These are phyloP conservation scores for Salix suchowensis DNA, from an alignment of 345 rosid species.

Conservation along the genomic window DNA sequence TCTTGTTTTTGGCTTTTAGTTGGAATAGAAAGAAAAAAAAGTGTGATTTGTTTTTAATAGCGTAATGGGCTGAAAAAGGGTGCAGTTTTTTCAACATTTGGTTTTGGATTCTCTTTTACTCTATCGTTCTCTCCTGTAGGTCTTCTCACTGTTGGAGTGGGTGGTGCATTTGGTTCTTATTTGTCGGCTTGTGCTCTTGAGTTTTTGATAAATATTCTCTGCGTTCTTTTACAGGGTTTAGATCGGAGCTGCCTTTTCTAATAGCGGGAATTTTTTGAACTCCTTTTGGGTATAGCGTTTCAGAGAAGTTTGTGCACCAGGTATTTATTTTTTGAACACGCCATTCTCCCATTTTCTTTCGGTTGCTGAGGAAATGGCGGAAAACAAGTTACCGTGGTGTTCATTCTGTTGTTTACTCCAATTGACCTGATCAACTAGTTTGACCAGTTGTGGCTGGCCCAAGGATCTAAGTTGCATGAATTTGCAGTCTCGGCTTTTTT, in stretches of 20 bases:
- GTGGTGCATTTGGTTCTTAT: slow-evolving; percentile 11
- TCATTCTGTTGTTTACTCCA: slow-evolving; percentile 13
- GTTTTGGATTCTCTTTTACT: slow-evolving; percentile 31
- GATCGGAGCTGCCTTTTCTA: slow-evolving; percentile 31
- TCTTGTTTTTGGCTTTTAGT: background rate
- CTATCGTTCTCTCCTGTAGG: slow-evolving; percentile 8
- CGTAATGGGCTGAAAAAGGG: background rate
- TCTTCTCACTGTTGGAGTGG: slow-evolving; percentile 13
- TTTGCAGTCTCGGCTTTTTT: background rate
- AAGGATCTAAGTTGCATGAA: background rate
- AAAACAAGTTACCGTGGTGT: slow-evolving; percentile 19
- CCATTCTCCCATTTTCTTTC: slow-evolving; percentile 7
- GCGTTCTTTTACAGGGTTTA: slow-evolving; percentile 26
- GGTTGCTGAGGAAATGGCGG: slow-evolving; percentile 10
- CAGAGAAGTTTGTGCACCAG: slow-evolving; percentile 20
- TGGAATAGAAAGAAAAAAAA: background rate
- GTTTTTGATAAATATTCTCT: slow-evolving; percentile 10
- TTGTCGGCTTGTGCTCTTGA: slow-evolving; percentile 24
- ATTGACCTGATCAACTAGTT: slow-evolving; percentile 8
- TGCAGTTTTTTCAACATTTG: slow-evolving; percentile 7
- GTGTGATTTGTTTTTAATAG: background rate
- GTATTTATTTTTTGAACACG: slow-evolving; percentile 11
- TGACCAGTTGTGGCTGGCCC: background rate
- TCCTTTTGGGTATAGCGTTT: slow-evolving; percentile 14
- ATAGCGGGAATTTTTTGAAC: slow-evolving; percentile 15